phyloP scores from a whole-genome alignment of 2,329 filamentous ascomycete species.

The Trichoderma sp. region DNA sequence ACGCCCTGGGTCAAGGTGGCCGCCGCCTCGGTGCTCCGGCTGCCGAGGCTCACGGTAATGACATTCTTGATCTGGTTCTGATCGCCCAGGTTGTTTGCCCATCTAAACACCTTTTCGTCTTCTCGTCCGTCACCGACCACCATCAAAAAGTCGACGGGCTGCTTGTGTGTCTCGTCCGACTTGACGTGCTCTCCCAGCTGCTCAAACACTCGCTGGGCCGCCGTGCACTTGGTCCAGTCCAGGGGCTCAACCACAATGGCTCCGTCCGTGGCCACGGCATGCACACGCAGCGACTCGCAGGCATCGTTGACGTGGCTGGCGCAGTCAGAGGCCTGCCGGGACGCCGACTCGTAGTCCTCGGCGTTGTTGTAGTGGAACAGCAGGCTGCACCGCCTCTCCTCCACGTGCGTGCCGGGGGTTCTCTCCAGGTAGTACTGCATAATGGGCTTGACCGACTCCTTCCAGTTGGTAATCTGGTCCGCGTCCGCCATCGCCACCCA shows the following conservation, averaged over 20 bases:
- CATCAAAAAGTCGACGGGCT: conserved; percentile 79
- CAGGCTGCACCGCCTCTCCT: conserved; percentile 88
- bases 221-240: conserved; percentile 85
- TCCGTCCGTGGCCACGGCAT: conserved; percentile 78
- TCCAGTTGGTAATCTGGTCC: conserved; percentile 74
- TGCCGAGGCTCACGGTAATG: conserved; percentile 83
- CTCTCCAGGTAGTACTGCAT: conserved; percentile 88
- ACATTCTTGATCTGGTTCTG: conserved; percentile 66
- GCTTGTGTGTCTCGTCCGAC: conserved; percentile 37
- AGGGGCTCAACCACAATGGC: conserved; percentile 82
- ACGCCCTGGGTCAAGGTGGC: conserved; percentile 88
- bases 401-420: conserved; percentile 82
- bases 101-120: conserved; percentile 90
- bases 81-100: conserved; percentile 78
- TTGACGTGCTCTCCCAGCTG: conserved; percentile 50
- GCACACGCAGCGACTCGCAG: conserved; percentile 79
- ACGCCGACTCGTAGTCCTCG: conserved; percentile 73
- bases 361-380: conserved; percentile 88
- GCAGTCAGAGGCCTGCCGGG: conserved; percentile 82
- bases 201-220: conserved; percentile 73
- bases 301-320: conserved; percentile 95
- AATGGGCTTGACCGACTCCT: conserved; percentile 78
- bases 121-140: conserved; percentile 89
- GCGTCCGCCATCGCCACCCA: conserved; percentile 82
- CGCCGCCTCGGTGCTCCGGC: conserved; percentile 82